A percentile compares a stretch with the other conserved stretches of the same genome.
phyloP scores from a whole-genome alignment of 768 basidiomycete genomes.

The Tylopilus vinaceipallidus region DNA sequence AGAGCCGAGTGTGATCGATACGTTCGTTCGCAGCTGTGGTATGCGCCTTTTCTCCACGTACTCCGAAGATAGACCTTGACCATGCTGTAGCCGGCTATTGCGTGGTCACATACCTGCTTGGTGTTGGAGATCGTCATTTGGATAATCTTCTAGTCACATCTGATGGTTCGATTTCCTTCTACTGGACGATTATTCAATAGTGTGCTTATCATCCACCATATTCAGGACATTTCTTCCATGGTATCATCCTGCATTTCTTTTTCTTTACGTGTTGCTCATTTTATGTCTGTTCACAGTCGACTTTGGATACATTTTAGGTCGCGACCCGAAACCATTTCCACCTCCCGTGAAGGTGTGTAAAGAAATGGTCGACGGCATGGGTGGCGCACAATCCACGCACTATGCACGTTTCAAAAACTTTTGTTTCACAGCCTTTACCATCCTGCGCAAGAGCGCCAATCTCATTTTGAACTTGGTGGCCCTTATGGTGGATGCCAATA shows the following conservation, averaged over 20 bases:
- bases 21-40: constrained; percentile 97
- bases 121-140: constrained; percentile 95
- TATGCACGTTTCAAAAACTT: constrained; percentile 95
- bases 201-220: neutral
- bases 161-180: constrained; percentile 57
- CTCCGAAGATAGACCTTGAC: constrained; percentile 8
- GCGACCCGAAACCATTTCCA: constrained; percentile 96
- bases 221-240: constrained; percentile 93
- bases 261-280: constrained; percentile 6
- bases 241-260: constrained; percentile 38
- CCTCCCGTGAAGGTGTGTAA: constrained; percentile 98
- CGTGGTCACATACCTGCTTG: constrained; percentile 93
- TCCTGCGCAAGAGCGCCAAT: constrained; percentile 94
- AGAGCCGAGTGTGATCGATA: constrained; percentile 92
- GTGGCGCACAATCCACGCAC: constrained; percentile 93
- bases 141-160: constrained; percentile 93
- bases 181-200: neutral
- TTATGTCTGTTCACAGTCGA: constrained; percentile 60
- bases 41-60: constrained; percentile 30
- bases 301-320: constrained; percentile 96
- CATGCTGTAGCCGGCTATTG: constrained; percentile 84
- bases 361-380: constrained; percentile 99
- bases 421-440: constrained; percentile 97
- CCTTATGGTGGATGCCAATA: constrained; percentile 96
- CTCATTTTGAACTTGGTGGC: constrained; percentile 94